These are phyloP conservation scores for Raffaelea deltoideospora DNA, from an alignment of 2,329 filamentous ascomycete species.

Conservation along the genomic window DNA sequence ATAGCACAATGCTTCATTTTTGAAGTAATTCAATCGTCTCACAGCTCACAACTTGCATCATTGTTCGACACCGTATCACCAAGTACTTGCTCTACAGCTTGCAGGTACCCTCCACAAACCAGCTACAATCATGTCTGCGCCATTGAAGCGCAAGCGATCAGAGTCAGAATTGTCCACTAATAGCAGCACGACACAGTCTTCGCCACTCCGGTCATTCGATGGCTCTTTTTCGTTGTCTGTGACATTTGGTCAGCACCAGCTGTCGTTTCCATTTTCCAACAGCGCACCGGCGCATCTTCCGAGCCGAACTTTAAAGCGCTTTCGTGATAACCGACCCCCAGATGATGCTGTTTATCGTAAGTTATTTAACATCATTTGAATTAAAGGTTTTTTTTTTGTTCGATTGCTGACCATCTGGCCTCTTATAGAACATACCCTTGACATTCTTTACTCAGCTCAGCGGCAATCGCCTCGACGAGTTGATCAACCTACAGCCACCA, in stretches of 20 bases:
- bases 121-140: conserved; percentile 20
- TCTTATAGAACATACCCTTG: conserved; percentile 36
- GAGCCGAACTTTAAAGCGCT: conserved; percentile 46
- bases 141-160: conserved; percentile 50
- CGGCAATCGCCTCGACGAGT: conserved; percentile 6
- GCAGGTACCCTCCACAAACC: too few species aligned
- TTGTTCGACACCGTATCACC: too few species aligned
- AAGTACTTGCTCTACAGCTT: too few species aligned
- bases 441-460: conserved; percentile 37
- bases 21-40: too few species aligned
- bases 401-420: background rate
- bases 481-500: background rate
- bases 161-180: conserved; percentile 38
- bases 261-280: background rate
- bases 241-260: conserved; percentile 1
- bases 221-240: background rate
- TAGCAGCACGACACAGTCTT: conserved; percentile 25
- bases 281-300: conserved; percentile 24
- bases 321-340: conserved; percentile 42
- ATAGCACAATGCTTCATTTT: background rate
- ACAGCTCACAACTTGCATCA: too few species aligned
- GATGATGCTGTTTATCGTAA: conserved; percentile 39
- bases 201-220: conserved; percentile 18
- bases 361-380: conserved; percentile 12
- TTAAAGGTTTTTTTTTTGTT: background rate